Percentiles rank a stretch among this genome's conserved stretches.
Conservation (phyloP, 108 stramenopile genomes). For the Pseudonitzschia pungens region DNA sequence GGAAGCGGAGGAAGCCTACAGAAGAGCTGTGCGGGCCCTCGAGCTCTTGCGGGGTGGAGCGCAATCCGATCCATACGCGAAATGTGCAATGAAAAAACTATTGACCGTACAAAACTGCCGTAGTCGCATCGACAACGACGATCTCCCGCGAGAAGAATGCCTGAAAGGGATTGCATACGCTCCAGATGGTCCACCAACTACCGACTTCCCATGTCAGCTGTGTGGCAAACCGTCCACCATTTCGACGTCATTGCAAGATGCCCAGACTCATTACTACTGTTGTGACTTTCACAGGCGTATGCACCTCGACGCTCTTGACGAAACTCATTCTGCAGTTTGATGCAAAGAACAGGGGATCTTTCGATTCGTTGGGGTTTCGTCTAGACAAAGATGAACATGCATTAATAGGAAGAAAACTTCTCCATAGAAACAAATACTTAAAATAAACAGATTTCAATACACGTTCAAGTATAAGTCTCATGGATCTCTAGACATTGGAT, state of each 20-base stretch:
- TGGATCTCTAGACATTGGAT: too few species aligned
- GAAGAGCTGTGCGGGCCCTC: constrained; percentile 28
- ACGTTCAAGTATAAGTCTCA: too few species aligned
- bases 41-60: constrained; percentile 30
- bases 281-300: constrained; percentile 31
- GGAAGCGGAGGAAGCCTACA: constrained; percentile 43
- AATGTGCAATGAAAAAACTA: constrained; percentile 36
- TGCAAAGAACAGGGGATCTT: too few species aligned
- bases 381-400: too few species aligned
- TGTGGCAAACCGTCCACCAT: constrained; percentile 29
- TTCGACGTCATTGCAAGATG: background rate
- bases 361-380: too few species aligned
- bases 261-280: constrained; percentile 16
- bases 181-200: background rate
- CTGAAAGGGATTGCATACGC: constrained; percentile 23
- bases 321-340: too few species aligned
- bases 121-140: background rate
- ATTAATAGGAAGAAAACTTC: too few species aligned
- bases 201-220: constrained; percentile 25
- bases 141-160: constrained; percentile 20
- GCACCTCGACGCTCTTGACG: background rate
- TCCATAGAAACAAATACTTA: too few species aligned
- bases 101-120: constrained; percentile 24
- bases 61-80: constrained; percentile 31
- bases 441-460: too few species aligned